These are phyloP conservation scores for Quercus mongolica DNA, from an alignment of 306 rosid genomes.

Conservation along the genomic window DNA sequence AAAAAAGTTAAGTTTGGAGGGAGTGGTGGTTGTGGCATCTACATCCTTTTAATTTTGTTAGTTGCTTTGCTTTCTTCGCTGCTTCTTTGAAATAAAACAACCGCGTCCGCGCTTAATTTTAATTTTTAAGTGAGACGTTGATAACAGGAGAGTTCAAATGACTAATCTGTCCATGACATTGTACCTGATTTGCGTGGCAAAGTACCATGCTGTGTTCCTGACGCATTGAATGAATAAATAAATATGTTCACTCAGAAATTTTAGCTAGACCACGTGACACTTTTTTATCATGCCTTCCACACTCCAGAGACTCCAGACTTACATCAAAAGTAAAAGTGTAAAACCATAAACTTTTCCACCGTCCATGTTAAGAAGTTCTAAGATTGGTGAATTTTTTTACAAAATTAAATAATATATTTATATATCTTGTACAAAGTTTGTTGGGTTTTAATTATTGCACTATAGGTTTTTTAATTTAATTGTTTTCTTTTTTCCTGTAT, in stretches of 20 bases:
- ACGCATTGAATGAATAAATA: not conserved
- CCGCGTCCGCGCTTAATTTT: conserved; percentile 15
- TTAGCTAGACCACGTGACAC: conserved; percentile 35
- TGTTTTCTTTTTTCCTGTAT: too few species aligned
- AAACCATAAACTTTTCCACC: not conserved
- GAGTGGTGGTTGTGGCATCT: conserved; percentile 61
- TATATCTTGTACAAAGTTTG: too few species aligned
- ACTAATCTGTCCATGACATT: conserved; percentile 34
- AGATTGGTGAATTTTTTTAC: too few species aligned
- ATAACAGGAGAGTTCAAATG: conserved; percentile 6
- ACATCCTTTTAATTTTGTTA: conserved; percentile 32
- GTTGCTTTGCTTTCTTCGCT: conserved; percentile 17
- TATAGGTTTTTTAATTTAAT: too few species aligned
- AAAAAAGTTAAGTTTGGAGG: too few species aligned
- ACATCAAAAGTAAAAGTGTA: not conserved
- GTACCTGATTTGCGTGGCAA: conserved; percentile 19
- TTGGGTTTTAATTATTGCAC: too few species aligned
- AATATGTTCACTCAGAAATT: conserved; percentile 3
- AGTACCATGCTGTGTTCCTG: not conserved
- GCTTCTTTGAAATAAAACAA: conserved; percentile 22
- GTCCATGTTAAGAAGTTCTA: too few species aligned
- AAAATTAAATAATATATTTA: too few species aligned
- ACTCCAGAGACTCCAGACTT: too few species aligned
- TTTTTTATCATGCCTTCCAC: not conserved
- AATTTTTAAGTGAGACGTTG: not conserved